These are phyloP conservation scores for Volvox carteri DNA, from an alignment of 163 green algal species.

Conservation along the genomic window DNA sequence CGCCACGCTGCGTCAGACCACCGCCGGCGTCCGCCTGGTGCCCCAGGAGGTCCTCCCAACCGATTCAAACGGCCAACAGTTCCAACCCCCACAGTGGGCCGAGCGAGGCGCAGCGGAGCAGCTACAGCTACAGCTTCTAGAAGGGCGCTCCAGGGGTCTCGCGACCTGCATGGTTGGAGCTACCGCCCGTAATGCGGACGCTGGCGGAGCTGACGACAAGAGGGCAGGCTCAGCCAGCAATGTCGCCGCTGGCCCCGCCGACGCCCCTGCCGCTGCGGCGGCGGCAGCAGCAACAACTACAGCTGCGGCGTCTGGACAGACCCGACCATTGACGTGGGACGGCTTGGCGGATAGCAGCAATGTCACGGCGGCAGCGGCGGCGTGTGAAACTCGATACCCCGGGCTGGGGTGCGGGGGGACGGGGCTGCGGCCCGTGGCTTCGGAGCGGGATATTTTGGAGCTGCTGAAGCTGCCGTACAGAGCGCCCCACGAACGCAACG, in stretches of 20 bases:
- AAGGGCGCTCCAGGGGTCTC: too few species aligned
- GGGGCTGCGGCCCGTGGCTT: slow-evolving; percentile 13
- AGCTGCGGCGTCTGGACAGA: too few species aligned
- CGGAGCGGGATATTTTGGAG: slow-evolving; percentile 32
- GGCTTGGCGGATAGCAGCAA: background rate
- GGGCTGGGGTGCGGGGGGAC: background rate
- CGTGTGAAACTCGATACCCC: background rate
- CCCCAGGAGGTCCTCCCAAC: slow-evolving; percentile 28
- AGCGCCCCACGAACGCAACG: slow-evolving; percentile 21
- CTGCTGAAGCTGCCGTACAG: slow-evolving; percentile 26
- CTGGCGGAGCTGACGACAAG: too few species aligned
- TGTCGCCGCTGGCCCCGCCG: background rate
- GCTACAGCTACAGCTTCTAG: background rate
- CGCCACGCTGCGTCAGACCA: slow-evolving; percentile 22
- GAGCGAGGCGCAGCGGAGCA: slow-evolving; percentile 5
- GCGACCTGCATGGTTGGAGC: too few species aligned
- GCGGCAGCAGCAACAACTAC: too few species aligned
- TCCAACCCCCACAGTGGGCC: background rate
- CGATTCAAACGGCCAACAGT: background rate
- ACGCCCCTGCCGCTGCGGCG: background rate
- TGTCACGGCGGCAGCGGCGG: background rate
- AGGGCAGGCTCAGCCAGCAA: too few species aligned
- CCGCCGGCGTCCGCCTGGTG: background rate
- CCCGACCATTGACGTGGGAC: too few species aligned
- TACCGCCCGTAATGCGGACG: too few species aligned